phyloP scores from a whole-genome alignment of 2,329 filamentous ascomycete genomes.

The Sordariomycetes sp. region DNA sequence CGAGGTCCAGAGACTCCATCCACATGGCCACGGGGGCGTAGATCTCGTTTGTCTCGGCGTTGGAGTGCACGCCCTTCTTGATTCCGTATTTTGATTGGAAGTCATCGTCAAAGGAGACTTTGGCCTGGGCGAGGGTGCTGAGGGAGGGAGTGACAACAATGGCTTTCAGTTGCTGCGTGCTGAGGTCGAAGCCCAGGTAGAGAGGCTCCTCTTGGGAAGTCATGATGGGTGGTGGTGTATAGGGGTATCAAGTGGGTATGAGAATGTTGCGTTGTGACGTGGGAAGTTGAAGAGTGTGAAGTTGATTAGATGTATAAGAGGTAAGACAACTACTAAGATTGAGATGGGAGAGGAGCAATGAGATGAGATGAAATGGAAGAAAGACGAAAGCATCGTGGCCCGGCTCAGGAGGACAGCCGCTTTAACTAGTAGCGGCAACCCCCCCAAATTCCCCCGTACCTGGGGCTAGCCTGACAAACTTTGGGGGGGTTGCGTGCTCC shows the following conservation, averaged over 20 bases:
- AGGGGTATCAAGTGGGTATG: neutral
- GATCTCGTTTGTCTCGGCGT: constrained; percentile 77
- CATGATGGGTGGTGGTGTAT: constrained; percentile 13
- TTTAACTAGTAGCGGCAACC: no score
- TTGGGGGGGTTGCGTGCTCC: no score
- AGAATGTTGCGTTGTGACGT: no score
- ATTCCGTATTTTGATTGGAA: constrained; percentile 65
- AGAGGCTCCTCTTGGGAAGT: constrained; percentile 41
- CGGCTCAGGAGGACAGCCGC: no score
- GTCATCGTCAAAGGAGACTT: constrained; percentile 92
- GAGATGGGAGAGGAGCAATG: no score
- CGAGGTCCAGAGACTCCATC: constrained; percentile 85
- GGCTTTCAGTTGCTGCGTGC: constrained; percentile 94
- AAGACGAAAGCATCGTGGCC: no score
- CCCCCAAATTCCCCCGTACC: no score
- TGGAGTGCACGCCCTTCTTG: constrained; percentile 78
- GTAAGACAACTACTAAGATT: no score
- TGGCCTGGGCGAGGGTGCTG: constrained; percentile 72
- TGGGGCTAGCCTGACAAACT: no score
- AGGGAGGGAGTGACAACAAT: constrained; percentile 79
- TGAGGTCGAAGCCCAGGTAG: constrained; percentile 91
- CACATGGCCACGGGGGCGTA: constrained; percentile 90
- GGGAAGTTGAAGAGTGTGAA: neutral
- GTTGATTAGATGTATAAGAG: neutral
- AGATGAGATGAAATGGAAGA: no score